Evolutionary conservation across 2,329 filamentous ascomycete species (phyloP), one percentile per base, ranked within the genome.

Genomic region (Colletotrichum sp.): DNA sequence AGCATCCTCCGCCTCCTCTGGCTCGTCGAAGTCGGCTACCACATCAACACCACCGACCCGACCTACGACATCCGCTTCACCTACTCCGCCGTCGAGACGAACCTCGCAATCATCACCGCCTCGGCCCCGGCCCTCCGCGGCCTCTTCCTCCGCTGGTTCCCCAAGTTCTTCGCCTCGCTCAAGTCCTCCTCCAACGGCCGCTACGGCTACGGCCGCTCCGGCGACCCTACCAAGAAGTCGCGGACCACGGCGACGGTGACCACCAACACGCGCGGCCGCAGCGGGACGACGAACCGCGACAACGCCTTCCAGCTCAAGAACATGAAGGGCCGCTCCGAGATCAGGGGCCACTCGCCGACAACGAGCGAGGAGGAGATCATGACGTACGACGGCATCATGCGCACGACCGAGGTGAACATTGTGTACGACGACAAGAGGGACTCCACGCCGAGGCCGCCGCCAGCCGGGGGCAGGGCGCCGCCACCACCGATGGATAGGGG

Each of bases 281-380:
- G 57, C 10, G 30, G n/a, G 4, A 36, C 26, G 6, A 26, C 73
- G 59, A 36, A 69, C 64, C 57, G 59, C 26, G 21, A 12, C 55
- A 65, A 74, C 13, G 5, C 70, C 21, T 76, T 76, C 59, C 65
- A 65, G 44, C 74, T 76, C 44, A 69, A 69, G 74, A 74, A 24
- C 30, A 78, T 82, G 76, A 82, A 80, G 39, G 79, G 71, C 30
- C 83, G 80, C 65, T 83, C 84, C n/a, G 85, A 85, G 71, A 82
- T 85, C 28, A 80, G 83, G 57, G 80, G 82, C 34, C 80, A 78
- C 13, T 83, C 84, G 18, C 83, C 84, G 1, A 84, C 77, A 7
- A 81, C 80, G 13, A 84, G 82, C 15, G 84, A 86, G 69, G 85
- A 86, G 71, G 84, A 86, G 76, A 86, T 86, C 15, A 85, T 86